These are phyloP conservation scores for Cryphonectria nitschkei DNA, from an alignment of 2,329 filamentous ascomycete species.

Conservation along the genomic window DNA sequence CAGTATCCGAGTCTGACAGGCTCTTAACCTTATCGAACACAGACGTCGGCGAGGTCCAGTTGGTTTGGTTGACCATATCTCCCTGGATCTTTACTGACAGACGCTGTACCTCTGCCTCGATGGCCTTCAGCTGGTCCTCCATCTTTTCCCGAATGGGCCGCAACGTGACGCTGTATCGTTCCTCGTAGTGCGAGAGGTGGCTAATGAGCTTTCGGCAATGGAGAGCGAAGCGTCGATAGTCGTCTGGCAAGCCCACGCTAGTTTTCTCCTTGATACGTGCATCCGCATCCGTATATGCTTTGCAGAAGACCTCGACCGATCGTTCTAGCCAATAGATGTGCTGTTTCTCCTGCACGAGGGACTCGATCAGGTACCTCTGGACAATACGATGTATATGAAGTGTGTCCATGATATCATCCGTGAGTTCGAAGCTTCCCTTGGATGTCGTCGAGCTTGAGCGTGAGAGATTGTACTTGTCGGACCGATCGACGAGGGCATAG, in stretches of 20 bases:
- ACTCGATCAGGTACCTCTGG: slow-evolving; percentile 53
- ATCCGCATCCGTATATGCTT: slow-evolving; percentile 52
- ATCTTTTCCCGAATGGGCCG: slow-evolving; percentile 41
- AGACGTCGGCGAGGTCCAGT: slow-evolving; percentile 42
- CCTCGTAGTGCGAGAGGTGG: slow-evolving; percentile 47
- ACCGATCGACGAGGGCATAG: slow-evolving; percentile 56
- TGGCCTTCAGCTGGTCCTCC: slow-evolving; percentile 41
- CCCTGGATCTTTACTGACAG: slow-evolving; percentile 46
- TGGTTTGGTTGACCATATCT: slow-evolving; percentile 42
- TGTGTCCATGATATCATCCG: slow-evolving; percentile 52
- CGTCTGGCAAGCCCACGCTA: slow-evolving; percentile 51
- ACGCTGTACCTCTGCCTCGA: slow-evolving; percentile 47
- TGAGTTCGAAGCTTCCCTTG: slow-evolving; percentile 44
- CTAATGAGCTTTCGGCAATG: slow-evolving; percentile 52
- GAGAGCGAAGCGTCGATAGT: slow-evolving; percentile 56
- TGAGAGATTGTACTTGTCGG: slow-evolving; percentile 48
- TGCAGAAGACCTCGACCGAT: slow-evolving; percentile 52
- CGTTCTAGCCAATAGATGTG: slow-evolving; percentile 54
- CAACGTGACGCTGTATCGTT: slow-evolving; percentile 35
- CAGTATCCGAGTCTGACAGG: slow-evolving; percentile 51
- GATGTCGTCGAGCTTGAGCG: slow-evolving; percentile 47
- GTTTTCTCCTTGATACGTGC: slow-evolving; percentile 46
- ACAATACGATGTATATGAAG: slow-evolving; percentile 56
- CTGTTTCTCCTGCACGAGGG: slow-evolving; percentile 45
- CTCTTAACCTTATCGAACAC: slow-evolving; percentile 57